Base-by-base conservation (phyloP, 352 stramenopile species). In the Phytophthora crassamura region DNA sequence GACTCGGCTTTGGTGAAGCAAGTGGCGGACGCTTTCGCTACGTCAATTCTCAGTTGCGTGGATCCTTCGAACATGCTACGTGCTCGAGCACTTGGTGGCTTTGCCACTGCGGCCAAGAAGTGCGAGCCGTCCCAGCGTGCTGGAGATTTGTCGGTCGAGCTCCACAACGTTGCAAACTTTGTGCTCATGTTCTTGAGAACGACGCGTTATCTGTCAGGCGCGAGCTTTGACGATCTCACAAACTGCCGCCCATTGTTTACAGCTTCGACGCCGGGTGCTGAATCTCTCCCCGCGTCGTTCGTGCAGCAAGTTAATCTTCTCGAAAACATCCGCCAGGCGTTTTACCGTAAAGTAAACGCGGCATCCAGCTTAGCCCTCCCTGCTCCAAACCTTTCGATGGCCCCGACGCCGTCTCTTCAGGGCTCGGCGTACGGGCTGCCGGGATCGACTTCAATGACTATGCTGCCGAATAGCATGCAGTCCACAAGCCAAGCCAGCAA, bases 121-220 rank as follows among this genome's bases (percentile, higher is more conserved):
- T 82, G 78, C 57, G 79, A 86, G 33, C 70, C 64, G 1, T 48
- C 69, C 12, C 59, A 80, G 28, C 77, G 81, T 43, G 66, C 80
- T 30, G 64, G 36, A n/a, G 84, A 90, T 64, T 58, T 91, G 41
- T 94, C 84, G 2, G 65, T 78, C 2, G 81, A 79, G 28, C 69
- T 91, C 7, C 80, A 90, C 48, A 86, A 93, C 51, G 75, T 91
- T 30, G 81, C 82, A 2, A 92, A 92, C 41, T 92, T 94, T 46
- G 67, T 91, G 20, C 50, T 91, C n/a, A 82, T 90, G 54, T 92
- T 94, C 50, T 72, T 92, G 30, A 77, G 81, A 36, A 76, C 72
- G 1, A 84, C 82, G 6, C 69, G 77, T 9, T 94, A 94, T 36
- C 69, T 94, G 16, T 72, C 80, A 8, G 62, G 60, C 22, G 66